Percentiles rank a stretch among this genome's conserved stretches.
phyloP scores from a whole-genome alignment of 257 asterid species.

The Solanum dulcamara region DNA sequence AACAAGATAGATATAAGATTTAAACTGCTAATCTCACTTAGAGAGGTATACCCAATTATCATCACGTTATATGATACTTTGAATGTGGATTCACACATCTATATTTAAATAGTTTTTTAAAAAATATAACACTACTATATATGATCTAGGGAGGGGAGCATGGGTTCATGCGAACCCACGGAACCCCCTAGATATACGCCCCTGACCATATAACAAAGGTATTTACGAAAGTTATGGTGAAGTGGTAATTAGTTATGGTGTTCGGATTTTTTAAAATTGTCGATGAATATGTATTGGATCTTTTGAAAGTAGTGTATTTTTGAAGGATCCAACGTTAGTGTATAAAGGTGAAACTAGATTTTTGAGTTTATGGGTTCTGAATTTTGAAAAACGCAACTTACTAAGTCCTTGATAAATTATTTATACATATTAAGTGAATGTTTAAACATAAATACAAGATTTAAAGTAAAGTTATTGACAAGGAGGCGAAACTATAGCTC shows the following conservation, averaged over 20 bases:
- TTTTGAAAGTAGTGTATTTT: background rate
- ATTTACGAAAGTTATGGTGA: background rate
- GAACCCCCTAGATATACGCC: too few relatives aligned
- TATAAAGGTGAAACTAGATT: background rate
- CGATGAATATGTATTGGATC: background rate
- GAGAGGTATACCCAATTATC: too few relatives aligned
- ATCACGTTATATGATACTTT: too few relatives aligned
- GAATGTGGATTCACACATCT: too few relatives aligned
- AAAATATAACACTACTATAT: too few relatives aligned
- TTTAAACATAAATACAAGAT: background rate
- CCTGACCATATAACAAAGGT: background rate
- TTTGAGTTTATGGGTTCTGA: background rate
- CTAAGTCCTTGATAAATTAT: background rate
- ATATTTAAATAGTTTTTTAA: too few relatives aligned
- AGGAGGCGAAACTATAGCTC: background rate
- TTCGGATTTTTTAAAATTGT: background rate
- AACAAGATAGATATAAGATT: too few relatives aligned
- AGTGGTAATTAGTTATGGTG: background rate
- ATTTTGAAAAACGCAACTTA: background rate
- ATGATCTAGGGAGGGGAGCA: too few relatives aligned
- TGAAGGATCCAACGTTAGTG: background rate
- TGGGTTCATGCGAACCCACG: too few relatives aligned
- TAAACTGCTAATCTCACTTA: too few relatives aligned
- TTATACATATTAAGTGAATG: background rate
- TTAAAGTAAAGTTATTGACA: background rate